Base-by-base conservation (phyloP, 164 flowering plant genomes). In the Berberis thunbergii region DNA sequence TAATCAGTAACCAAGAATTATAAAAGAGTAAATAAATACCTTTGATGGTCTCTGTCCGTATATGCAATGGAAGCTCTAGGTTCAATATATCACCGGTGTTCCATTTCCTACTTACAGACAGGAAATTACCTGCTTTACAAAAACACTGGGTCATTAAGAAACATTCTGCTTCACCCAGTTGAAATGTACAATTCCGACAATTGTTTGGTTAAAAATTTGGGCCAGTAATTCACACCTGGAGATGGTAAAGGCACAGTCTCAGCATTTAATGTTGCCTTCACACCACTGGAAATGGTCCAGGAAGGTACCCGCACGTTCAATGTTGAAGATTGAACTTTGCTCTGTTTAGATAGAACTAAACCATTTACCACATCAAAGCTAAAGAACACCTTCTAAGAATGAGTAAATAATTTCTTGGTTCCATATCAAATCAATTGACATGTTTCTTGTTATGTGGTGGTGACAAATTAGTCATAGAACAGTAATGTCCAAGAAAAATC, bases 31-130 rank as follows among this genome's bases (percentile, higher is more conserved):
- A 45, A 9, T 38, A 10, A 10, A n/a, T 69, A 94, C 97, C 99
- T 81, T 86, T 69, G 41, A 94, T 83, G 54, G 84, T 69, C 62
- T 94, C 99, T 13, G 85, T 81, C 70, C 95, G 78, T 2, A 86
- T 72, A 49, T 49, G 52, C 10, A 91, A 41, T 1, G 99, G 96
- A 12, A 94, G 68, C 64, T 77, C 70, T 63, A 94, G 80, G 6
- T 63, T 68, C 67, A 94, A 59, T 54, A 70, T 70, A 70, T 89
- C 95, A 9, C 78, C 78, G 12, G 72, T 9, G 59, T 72, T 72
- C 98, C 98, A 93, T 60, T 54, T 75, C 61, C 69, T 76, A 3
- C 65, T 75, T 56, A 94, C 53, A 0, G 89, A 74, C 44, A 88
- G 73, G 72, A 86, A 87, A 63, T 60, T 84, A 50, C 97, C 97